Base-by-base conservation (phyloP, 2,329 filamentous ascomycete species). In the Exophiala xenobiotica region DNA sequence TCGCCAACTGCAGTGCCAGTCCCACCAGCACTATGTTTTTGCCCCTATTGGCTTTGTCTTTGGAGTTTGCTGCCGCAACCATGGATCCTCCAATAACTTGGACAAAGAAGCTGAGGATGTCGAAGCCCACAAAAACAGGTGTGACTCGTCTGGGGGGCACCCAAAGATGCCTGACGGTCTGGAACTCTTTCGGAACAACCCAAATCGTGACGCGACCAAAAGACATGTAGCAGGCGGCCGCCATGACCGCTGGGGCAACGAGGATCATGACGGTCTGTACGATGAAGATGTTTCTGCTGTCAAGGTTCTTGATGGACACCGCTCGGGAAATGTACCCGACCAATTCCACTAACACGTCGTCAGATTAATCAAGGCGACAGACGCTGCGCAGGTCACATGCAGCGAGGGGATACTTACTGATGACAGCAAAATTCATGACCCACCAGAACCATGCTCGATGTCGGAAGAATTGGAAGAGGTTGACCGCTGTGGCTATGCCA, bases 1-100 rank as follows among this genome's bases (percentile, higher is more conserved):
- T 75, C 8, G 72, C 68, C 20, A 83, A 64, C 60, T 85, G 82
- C 12, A 84, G 58, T 11, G 60, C 67, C 24, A 70, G 63, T 2
- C 67, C 67, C 7, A 53, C 65, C 60, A 68, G 64, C 24, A 65
- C 80, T 49, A 78, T 73, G 56, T 78, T 69, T 3, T 74, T 74
- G 1, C 64, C 55, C 50, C 65, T 63, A 33, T 49, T 46, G 2
- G 64, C 59, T 11, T 60, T 57, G 0, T 59, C 54, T 3, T 58
- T 51, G 3, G 57, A 59, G n/a, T 63, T 64, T 0, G 65, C 63
- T 2, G 61, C 61, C 11, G 56, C 49, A 19, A 70, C 62, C 60
- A 73, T 72, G 31, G 53, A 50, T 9, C 67, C 73, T 16, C 71
- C 74, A 4, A 59, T 64, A 11, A 64, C 65, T 56, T 78, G 75